Conservation (phyloP, 495 filamentous ascomycete genomes). For the Aspergillus sclerotioniger region DNA sequence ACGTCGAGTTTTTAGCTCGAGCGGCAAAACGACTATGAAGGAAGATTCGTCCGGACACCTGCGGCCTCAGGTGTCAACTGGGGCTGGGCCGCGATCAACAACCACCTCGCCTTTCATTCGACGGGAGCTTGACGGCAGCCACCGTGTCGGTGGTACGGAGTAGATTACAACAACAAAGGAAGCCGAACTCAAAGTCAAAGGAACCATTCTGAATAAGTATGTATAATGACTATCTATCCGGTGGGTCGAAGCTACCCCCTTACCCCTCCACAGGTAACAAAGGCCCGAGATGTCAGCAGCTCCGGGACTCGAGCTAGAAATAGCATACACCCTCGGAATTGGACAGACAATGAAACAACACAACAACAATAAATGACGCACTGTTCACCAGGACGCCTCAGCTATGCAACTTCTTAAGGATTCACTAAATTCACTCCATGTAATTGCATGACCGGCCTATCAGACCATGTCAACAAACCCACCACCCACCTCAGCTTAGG, state of each 20-base stretch:
- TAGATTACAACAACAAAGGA: no score
- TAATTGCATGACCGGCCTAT: not conserved
- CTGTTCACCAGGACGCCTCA: slow-evolving; percentile 25
- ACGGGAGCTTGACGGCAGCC: no score
- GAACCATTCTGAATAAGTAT: no score
- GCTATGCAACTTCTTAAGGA: slow-evolving; percentile 27
- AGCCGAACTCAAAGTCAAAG: no score
- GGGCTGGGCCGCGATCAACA: not conserved
- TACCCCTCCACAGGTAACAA: not conserved
- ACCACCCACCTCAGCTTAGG: slow-evolving; percentile 57
- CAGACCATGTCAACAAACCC: slow-evolving; percentile 1
- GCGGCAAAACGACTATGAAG: not conserved
- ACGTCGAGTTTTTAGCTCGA: not conserved
- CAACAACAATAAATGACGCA: slow-evolving; percentile 15
- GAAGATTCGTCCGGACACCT: no score
- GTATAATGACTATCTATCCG: no score
- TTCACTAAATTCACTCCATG: not conserved
- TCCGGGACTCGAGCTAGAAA: not conserved
- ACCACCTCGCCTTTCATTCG: not conserved
- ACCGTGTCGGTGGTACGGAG: no score
- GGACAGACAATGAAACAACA: not conserved
- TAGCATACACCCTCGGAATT: not conserved
- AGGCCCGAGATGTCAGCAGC: not conserved
- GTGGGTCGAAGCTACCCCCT: no score
- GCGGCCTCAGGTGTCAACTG: not conserved